Percentiles rank a stretch among this genome's conserved stretches.
Conservation (phyloP, 2,329 filamentous ascomycete species). For the Aspergillus clavatus region DNA sequence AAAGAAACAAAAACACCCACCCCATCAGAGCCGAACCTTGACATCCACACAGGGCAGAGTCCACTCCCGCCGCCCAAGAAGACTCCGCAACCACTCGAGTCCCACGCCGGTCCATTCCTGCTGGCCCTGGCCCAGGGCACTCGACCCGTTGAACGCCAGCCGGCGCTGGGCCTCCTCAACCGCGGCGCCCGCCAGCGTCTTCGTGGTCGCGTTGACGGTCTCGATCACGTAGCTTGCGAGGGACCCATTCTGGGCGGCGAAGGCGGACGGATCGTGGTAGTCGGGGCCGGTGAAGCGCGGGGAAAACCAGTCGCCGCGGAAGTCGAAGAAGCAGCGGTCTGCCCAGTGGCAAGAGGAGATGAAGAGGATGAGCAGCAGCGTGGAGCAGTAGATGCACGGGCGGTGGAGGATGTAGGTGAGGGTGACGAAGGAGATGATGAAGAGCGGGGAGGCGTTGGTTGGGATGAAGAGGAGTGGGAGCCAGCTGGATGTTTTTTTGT, state of each 20-base stretch:
- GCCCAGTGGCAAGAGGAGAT: conserved; percentile 87
- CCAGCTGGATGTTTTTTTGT: conserved; percentile 57
- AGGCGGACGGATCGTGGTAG: conserved; percentile 4
- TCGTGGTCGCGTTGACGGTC: conserved; percentile 64
- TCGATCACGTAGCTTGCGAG: conserved; percentile 38
- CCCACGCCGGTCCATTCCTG: conserved; percentile 71
- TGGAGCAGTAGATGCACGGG: conserved; percentile 95
- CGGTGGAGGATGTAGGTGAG: conserved; percentile 95
- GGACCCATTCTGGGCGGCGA: conserved; percentile 30
- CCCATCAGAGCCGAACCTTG: conserved; percentile 64
- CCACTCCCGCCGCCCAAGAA: conserved; percentile 82
- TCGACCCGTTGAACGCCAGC: conserved; percentile 22
- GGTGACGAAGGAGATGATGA: conserved; percentile 83
- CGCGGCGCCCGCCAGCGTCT: conserved; percentile 62
- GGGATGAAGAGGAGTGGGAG: conserved; percentile 84
- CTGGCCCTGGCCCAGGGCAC: conserved; percentile 42
- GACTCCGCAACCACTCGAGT: conserved; percentile 77
- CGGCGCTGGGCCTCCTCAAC: conserved; percentile 55
- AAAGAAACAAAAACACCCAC: background rate
- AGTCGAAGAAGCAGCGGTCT: conserved; percentile 88
- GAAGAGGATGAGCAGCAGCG: conserved; percentile 92
- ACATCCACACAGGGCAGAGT: conserved; percentile 87
- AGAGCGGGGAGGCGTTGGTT: conserved; percentile 76
- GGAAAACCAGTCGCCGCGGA: conserved; percentile 87
- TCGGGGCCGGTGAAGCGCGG: conserved; percentile 53